Conservation (phyloP, 1,139 yeast genomes). For the Citeromyces hawaiiensis region DNA sequence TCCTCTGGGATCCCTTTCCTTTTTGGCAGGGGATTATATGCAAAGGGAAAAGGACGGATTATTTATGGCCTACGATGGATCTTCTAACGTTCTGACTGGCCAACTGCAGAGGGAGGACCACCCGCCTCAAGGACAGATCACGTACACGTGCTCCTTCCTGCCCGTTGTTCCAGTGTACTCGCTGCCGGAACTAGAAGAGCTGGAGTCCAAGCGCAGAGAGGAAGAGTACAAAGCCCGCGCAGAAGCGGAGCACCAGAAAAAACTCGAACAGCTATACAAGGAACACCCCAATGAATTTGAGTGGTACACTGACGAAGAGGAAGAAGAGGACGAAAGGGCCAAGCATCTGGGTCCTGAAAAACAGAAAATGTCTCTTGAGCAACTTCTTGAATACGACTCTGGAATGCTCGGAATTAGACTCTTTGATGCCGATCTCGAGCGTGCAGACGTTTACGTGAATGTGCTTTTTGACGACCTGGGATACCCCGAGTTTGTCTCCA, state of each 20-base stretch:
- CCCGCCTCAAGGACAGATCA: conserved; percentile 30
- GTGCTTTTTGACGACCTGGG: conserved; percentile 51
- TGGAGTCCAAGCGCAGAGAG: conserved; percentile 20
- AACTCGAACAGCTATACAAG: conserved; percentile 32
- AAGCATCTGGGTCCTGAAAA: conserved; percentile 18
- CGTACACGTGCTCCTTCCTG: conserved; percentile 46
- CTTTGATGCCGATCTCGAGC: conserved; percentile 30
- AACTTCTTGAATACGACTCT: conserved; percentile 39
- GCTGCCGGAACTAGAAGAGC: conserved; percentile 33
- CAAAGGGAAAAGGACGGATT: conserved; percentile 32
- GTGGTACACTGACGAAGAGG: conserved; percentile 39
- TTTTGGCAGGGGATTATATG: conserved; percentile 36
- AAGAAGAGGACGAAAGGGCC: conserved; percentile 23
- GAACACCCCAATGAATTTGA: conserved; percentile 50
- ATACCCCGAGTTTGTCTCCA: conserved; percentile 43
- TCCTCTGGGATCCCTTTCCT: conserved; percentile 42
- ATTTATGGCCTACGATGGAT: conserved; percentile 38
- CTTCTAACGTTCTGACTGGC: conserved; percentile 25
- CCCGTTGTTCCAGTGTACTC: conserved; percentile 55
- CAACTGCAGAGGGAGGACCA: conserved; percentile 29
- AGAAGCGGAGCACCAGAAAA: conserved; percentile 22
- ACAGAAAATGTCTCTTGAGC: conserved; percentile 33
- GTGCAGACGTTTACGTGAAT: conserved; percentile 38
- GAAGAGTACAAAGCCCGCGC: conserved; percentile 19
- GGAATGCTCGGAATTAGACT: conserved; percentile 49